A percentile compares a stretch with the other conserved stretches of the same genome.
These are phyloP conservation scores for Alternaria hordeiaustralica DNA, from an alignment of 2,329 filamentous ascomycete species.

Conservation along the genomic window DNA sequence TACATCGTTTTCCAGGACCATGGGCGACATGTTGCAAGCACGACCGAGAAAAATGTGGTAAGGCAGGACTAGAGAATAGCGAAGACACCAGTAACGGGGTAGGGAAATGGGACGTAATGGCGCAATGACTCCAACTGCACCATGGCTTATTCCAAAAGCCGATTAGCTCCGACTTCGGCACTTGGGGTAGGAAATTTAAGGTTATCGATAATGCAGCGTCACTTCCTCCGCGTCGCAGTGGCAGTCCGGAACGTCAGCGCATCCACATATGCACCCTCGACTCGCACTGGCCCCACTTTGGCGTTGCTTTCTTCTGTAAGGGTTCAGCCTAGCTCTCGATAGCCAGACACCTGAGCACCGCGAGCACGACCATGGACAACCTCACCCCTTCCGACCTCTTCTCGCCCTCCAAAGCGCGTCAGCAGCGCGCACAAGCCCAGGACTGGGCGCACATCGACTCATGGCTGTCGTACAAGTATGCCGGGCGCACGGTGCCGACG, in stretches of 20 bases:
- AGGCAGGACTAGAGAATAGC: conserved; percentile 3
- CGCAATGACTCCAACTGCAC: conserved; percentile 19
- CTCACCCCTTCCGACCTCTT: conserved; percentile 57
- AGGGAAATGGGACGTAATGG: conserved; percentile 10
- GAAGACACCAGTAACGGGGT: conserved; percentile 2
- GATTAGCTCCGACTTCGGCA: conserved; percentile 44
- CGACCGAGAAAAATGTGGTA: background rate
- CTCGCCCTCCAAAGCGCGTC: conserved; percentile 70
- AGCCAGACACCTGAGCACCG: background rate
- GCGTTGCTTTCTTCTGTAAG: conserved; percentile 1
- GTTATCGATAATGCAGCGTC: conserved; percentile 43
- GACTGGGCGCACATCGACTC: conserved; percentile 89
- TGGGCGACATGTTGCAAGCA: conserved; percentile 31
- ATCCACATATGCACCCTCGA: conserved; percentile 6
- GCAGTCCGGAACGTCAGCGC: conserved; percentile 6
- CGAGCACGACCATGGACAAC: conserved; percentile 37
- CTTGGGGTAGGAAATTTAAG: conserved; percentile 29
- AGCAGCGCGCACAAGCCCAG: conserved; percentile 80
- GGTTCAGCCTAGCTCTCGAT: background rate
- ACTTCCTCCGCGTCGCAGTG: conserved; percentile 16
- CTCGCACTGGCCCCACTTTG: conserved; percentile 5
- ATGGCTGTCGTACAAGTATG: conserved; percentile 76
- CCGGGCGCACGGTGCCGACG: conserved; percentile 67
- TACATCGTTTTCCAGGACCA: conserved; percentile 41
- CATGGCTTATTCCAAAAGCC: conserved; percentile 15